These are phyloP conservation scores for Megacollybia platyphylla DNA, from an alignment of 1,284 basidiomycete species.

Conservation along the genomic window DNA sequence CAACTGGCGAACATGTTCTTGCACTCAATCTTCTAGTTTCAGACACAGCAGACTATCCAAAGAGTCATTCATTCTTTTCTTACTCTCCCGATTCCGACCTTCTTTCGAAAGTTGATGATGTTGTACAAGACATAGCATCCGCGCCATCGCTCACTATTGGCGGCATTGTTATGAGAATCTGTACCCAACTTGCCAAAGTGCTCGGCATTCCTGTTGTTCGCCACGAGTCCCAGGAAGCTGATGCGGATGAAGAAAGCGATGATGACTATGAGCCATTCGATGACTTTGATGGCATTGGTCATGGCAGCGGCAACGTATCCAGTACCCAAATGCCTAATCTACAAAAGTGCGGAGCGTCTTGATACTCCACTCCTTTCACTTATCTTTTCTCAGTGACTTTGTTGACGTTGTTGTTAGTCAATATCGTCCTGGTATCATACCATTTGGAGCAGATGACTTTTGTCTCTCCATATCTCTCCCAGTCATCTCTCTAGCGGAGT, in stretches of 20 bases:
- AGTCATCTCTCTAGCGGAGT: constrained; percentile 30
- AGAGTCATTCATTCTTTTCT: constrained; percentile 38
- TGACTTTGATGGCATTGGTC: constrained; percentile 12
- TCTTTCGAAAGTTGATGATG: constrained; percentile 19
- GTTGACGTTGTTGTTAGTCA: constrained; percentile 34
- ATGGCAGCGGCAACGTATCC: background rate
- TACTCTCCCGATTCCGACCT: constrained; percentile 31
- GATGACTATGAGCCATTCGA: constrained; percentile 13
- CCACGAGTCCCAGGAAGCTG: constrained; percentile 4
- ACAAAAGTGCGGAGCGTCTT: constrained; percentile 12
- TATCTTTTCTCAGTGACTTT: constrained; percentile 29
- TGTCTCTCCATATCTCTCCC: constrained; percentile 41
- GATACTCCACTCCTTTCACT: background rate
- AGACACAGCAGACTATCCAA: constrained; percentile 56
- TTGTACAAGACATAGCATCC: constrained; percentile 30
- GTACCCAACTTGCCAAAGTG: constrained; percentile 15
- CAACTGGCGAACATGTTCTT: constrained; percentile 19
- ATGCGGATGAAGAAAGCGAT: constrained; percentile 6
- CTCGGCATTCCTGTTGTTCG: constrained; percentile 9
- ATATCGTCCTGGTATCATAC: constrained; percentile 42
- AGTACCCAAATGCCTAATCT: constrained; percentile 6
- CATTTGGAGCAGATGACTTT: constrained; percentile 30
- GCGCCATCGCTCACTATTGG: constrained; percentile 27
- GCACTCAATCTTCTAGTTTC: constrained; percentile 36
- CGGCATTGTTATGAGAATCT: constrained; percentile 24